These are phyloP conservation scores for Cephaloascus albidus DNA, from an alignment of 805 yeast species.

Conservation along the genomic window DNA sequence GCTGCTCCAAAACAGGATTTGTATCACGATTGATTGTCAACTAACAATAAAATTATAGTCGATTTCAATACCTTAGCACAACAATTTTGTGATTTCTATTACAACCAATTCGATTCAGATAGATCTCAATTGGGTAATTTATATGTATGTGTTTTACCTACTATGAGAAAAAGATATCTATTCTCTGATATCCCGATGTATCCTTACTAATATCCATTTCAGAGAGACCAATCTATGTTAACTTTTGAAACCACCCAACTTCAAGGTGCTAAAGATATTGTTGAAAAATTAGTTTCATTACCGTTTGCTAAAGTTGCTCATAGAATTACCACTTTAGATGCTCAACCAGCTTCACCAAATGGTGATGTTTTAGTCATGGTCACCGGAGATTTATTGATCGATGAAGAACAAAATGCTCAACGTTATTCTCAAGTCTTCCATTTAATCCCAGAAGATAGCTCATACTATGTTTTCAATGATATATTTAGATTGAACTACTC, in stretches of 20 bases:
- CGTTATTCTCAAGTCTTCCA: constrained; percentile 98
- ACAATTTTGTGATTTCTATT: constrained; percentile 91
- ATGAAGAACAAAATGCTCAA: constrained; percentile 92
- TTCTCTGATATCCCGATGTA: background rate
- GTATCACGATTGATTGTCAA: constrained; percentile 6
- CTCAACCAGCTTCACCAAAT: constrained; percentile 91
- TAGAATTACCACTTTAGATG: constrained; percentile 90
- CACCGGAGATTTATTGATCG: constrained; percentile 88
- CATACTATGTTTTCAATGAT: constrained; percentile 93
- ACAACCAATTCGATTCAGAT: constrained; percentile 89
- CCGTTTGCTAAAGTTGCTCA: constrained; percentile 93
- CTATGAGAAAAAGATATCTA: background rate
- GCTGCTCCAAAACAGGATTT: no score
- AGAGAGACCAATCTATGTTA: constrained; percentile 94
- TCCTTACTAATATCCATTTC: background rate
- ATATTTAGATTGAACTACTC: constrained; percentile 89
- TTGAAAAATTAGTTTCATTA: constrained; percentile 81
- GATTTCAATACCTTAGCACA: constrained; percentile 40
- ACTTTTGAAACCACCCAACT: constrained; percentile 91
- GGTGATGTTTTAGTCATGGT: constrained; percentile 96
- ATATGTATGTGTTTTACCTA: constrained; percentile 43
- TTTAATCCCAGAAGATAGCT: constrained; percentile 83
- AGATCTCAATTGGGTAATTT: constrained; percentile 87
- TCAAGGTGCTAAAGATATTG: constrained; percentile 89
- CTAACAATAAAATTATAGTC: no score